Base-by-base conservation (phyloP, 139 green algal species). In the Volvox reticuliferus region DNA sequence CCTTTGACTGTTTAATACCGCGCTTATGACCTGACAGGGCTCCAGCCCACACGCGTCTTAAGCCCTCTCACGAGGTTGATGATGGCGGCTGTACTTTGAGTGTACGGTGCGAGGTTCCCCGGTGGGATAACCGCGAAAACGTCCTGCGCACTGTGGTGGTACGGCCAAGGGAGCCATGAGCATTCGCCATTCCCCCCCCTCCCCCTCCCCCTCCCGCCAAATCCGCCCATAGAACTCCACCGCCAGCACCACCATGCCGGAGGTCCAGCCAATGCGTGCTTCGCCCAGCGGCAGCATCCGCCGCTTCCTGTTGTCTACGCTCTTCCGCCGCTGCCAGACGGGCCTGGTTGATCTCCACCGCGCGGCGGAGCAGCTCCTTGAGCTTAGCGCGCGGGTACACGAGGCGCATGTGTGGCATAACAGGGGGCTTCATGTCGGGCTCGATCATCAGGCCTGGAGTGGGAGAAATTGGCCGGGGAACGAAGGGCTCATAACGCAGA, bases 361-460 rank as follows among this genome's bases (percentile, higher is more conserved):
- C 79, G 26, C 55, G 79, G 17, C 79, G 79, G 50, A 92, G 89
- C 68, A 92, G 73, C 30, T 80, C 79, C 69, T 79, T 63, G 36
- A 92, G 80, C 69, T 65, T 36, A 22, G 89, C 28, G 2, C 68
- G 69, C 17, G 89, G 81, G 30, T 89, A 85, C 24, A 89, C 12
- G 21, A 92, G 30, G 22, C 76, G 89, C 89, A 92, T 92, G 69
- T 62, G 69, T 0, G 89, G 89, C 69, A 89, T 78, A 33, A 61
- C 79, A 44, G 89, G 89, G 17, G 84, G 55, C 32, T 37, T 62
- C 1, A 89, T 20, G 30, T 92, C 79, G 17, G 44, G 89, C 50
- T 61, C n/a, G 24, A 68, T 82, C 1, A 81, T 33, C n/a, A 92
- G 50, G 37, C 85, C 85, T 89, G 85, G 24, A 73, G 24, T 24